These are phyloP conservation scores for Tulasnella sp. DNA, from an alignment of 768 basidiomycete genomes.

Conservation along the genomic window DNA sequence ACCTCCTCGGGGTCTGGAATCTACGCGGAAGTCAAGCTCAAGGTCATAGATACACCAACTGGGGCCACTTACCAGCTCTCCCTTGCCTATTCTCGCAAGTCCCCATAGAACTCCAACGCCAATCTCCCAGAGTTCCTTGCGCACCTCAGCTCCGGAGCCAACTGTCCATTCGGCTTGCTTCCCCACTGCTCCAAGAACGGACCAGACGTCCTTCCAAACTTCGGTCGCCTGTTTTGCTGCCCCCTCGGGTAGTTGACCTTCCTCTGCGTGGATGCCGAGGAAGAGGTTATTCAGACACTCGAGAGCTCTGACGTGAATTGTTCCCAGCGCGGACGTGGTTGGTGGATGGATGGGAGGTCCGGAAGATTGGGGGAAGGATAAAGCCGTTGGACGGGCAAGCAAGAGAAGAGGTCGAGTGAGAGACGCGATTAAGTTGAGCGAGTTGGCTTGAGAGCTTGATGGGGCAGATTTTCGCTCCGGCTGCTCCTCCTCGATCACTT, in stretches of 20 bases:
- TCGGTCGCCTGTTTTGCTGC: constrained; percentile 50
- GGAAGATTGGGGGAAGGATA: constrained; percentile 73
- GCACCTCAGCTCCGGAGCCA: constrained; percentile 57
- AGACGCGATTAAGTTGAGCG: constrained; percentile 48
- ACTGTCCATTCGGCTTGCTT: constrained; percentile 24
- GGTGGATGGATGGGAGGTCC: constrained; percentile 77
- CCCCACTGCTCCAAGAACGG: constrained; percentile 10
- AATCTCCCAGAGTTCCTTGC: constrained; percentile 72
- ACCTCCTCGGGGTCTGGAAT: constrained; percentile 58
- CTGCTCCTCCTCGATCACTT: constrained; percentile 35
- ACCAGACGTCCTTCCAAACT: constrained; percentile 25
- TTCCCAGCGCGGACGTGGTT: constrained; percentile 77
- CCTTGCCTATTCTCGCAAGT: constrained; percentile 70
- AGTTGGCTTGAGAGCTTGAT: constrained; percentile 27
- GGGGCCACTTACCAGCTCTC: constrained; percentile 48
- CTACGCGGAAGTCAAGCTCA: constrained; percentile 35
- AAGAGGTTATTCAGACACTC: constrained; percentile 91
- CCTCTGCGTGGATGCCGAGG: constrained; percentile 44
- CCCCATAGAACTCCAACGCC: constrained; percentile 86
- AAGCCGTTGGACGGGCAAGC: constrained; percentile 66
- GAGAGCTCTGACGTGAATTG: constrained; percentile 77
- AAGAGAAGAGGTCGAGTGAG: constrained; percentile 65
- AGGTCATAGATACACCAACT: background rate
- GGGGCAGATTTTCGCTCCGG: constrained; percentile 34
- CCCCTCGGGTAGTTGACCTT: constrained; percentile 42